Evolutionary conservation across 108 stramenopile species (phyloP), one percentile per base, ranked within the genome.

Genomic region (Pseudonitzschia delicatissima): DNA sequence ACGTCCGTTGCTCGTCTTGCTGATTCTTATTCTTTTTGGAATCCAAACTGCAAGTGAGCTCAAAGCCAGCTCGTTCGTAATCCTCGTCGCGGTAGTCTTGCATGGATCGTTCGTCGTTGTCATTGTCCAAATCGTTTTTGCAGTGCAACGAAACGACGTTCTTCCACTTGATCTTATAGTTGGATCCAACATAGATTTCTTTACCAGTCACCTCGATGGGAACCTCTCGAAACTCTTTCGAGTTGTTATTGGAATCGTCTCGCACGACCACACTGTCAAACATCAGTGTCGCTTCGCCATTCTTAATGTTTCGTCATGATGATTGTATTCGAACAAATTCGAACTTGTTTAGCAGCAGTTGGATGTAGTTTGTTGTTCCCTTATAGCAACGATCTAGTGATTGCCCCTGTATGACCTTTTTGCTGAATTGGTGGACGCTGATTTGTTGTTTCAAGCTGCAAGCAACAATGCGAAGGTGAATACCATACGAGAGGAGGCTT

Each of bases 101-200:
- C 23, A 48, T 27, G 21, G 45, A 15, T 13, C 45, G 3, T 34
- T 26, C 18, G 18, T 52, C 23, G 23, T 20, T 20, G 50, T 52
- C 18, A 52, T 20, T 52, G 12, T 55, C n/a, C 32, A 55, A 27
- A 32, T 18, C 37, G 13, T 17, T 51, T 29, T n/a, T n/a, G n/a
- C n/a, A n/a, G n/a, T n/a, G n/a, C n/a, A n/a, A n/a, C n/a, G n/a
- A n/a, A n/a, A n/a, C n/a, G n/a, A 63, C 69, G 27, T 62, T 7
- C 51, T 63, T 71, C 73, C 73, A 74, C 4, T 28, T 34, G 25
- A 65, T 35, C 39, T 67, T 74, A 61, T 45, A 74, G 28, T 74
- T 74, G 49, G 60, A 59, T 17, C 72, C 72, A 31, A 74, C n/a
- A 39, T 67, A 74, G 45, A 74, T 52, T 7, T 37, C 61, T 28